Base-by-base conservation (phyloP, 176 grass and related monocot genomes). In the Pontederia paniculata region DNA sequence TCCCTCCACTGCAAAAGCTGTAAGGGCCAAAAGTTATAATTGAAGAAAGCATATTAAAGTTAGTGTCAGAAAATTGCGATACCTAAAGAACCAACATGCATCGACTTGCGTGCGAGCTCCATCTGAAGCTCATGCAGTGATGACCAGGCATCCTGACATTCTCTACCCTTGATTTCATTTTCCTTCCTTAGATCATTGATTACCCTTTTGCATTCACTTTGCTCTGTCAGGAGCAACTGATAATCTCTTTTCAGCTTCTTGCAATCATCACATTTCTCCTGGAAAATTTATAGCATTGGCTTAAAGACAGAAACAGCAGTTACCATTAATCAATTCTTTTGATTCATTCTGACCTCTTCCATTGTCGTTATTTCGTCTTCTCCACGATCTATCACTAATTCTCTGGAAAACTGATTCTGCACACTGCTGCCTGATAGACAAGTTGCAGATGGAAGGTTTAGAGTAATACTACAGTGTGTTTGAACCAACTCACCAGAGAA, bases 21-120 rank as follows among this genome's bases (percentile, higher is more conserved):
- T 74, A 61, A 1, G 23, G 58, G 49, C 21, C 16, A 47, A 5
- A 19, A 2, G 60, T 12, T 54, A 10, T 9, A 17, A 9, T 47
- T 63, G 3, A 18, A 19, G 21, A 44, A 58, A 10, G 42, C 17
- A 57, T 51, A 16, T 48, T 64, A 54, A 9, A 16, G 45, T 10
- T 7, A n/a, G n/a, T 45, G 19, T 44, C 31, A 20, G 70, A 50
- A 54, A 46, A 52, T 55, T 31, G 10, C 48, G 44, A 70, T 81
- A 97, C 93, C 93, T 65, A 98, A 71, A 15, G 93, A 98, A 19
- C 93, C 93, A 43, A 98, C 93, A 71, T 98, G 83, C 86, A 98
- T 88, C 9, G 86, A 98, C 71, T 98, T 98, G 16, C 78, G 75
- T 83, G 90, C 90, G 1, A 98, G 66, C 68, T 98, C 93, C 83